phyloP scores from a whole-genome alignment of 2,329 filamentous ascomycete species.

The Ascosphaera apis region DNA sequence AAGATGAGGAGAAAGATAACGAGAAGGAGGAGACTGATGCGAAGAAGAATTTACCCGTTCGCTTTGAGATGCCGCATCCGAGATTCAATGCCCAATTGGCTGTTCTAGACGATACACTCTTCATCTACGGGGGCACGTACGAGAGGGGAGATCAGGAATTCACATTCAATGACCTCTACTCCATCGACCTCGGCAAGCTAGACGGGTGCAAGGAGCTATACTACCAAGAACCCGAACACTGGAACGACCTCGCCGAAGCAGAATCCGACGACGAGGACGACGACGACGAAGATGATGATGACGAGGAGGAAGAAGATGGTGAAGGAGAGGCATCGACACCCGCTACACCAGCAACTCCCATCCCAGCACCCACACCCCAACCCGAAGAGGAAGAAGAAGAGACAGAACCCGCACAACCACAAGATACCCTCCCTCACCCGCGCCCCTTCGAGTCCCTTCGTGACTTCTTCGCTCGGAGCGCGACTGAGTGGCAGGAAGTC shows the following conservation, averaged over 20 bases:
- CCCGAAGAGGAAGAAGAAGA: constrained; percentile 17
- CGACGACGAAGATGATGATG: constrained; percentile 19
- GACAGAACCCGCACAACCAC: constrained; percentile 24
- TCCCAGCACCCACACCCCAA: constrained; percentile 11
- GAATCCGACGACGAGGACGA: constrained; percentile 35
- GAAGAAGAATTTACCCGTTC: constrained; percentile 37
- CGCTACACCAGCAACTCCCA: constrained; percentile 15
- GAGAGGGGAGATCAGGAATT: constrained; percentile 90
- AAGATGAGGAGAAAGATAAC: constrained; percentile 25
- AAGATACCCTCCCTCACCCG: constrained; percentile 53
- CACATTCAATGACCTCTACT: constrained; percentile 87
- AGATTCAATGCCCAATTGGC: constrained; percentile 81
- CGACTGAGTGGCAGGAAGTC: constrained; percentile 73
- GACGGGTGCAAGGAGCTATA: constrained; percentile 88
- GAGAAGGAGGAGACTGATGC: constrained; percentile 29
- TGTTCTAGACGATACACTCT: constrained; percentile 78
- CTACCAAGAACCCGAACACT: constrained; percentile 63
- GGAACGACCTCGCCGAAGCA: constrained; percentile 41
- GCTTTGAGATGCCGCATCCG: constrained; percentile 66
- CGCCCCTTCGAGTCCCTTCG: constrained; percentile 73
- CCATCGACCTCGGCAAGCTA: constrained; percentile 80
- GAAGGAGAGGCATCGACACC: constrained; percentile 23
- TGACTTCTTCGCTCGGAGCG: constrained; percentile 79
- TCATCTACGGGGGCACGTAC: constrained; percentile 85
- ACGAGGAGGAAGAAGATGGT: constrained; percentile 22